A percentile compares a stretch with the other conserved stretches of the same genome.
These are phyloP conservation scores for Ochromonas danica DNA, from an alignment of 108 stramenopile genomes.

Conservation along the genomic window DNA sequence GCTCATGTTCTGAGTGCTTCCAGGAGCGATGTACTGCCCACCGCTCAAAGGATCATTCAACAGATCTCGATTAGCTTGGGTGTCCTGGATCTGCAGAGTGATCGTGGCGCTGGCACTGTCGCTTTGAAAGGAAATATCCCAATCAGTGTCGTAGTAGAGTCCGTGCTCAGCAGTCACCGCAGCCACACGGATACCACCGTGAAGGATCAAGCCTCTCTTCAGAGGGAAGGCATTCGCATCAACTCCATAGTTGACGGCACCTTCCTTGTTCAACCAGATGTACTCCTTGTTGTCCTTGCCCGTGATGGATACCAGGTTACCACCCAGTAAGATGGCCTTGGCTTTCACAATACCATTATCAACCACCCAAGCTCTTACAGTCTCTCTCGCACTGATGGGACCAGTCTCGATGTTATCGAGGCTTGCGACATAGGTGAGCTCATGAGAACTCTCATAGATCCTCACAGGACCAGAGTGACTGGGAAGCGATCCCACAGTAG, in stretches of 20 bases:
- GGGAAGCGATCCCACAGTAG: too few relatives aligned
- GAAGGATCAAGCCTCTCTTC: conserved; percentile 1
- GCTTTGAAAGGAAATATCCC: neutral
- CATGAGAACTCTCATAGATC: neutral
- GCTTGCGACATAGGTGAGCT: neutral
- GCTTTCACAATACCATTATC: neutral
- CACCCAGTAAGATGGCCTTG: conserved; percentile 7
- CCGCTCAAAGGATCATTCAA: neutral
- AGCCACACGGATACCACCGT: conserved; percentile 29
- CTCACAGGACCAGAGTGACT: too few relatives aligned
- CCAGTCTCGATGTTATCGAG: conserved; percentile 24
- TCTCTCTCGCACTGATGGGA: neutral
- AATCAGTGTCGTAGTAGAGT: conserved; percentile 33
- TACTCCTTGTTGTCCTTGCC: conserved; percentile 22
- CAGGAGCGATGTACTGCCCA: neutral
- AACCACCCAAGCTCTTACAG: neutral
- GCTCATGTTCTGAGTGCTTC: neutral
- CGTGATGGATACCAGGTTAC: neutral
- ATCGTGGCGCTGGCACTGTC: conserved; percentile 2
- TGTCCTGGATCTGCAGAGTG: conserved; percentile 23
- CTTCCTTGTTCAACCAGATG: conserved; percentile 21
- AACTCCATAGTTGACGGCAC: conserved; percentile 28
- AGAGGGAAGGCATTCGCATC: conserved; percentile 27
- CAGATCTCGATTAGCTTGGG: neutral
- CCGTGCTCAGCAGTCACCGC: conserved; percentile 33